Evolutionary conservation across 2,329 filamentous ascomycete species (phyloP).

Genomic region (Ophiostoma ulmi): DNA sequence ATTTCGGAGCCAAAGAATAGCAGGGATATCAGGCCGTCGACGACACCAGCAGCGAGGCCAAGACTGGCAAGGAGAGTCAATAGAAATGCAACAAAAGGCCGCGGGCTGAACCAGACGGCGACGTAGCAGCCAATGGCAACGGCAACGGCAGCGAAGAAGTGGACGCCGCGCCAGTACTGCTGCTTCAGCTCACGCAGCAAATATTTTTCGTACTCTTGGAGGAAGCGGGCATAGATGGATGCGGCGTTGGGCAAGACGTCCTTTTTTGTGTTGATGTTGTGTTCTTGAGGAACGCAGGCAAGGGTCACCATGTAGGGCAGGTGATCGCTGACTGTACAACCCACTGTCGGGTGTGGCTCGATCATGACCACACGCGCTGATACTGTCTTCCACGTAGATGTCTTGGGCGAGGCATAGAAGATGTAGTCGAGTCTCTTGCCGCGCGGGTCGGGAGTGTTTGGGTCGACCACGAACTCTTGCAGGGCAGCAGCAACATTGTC

Average conservation of each 20-base stretch:
- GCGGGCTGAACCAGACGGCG: conserved; percentile 79
- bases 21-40: conserved; percentile 81
- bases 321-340: conserved; percentile 88
- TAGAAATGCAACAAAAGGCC: conserved; percentile 66
- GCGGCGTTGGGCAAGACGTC: not conserved
- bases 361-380: conserved; percentile 72
- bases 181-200: conserved; percentile 65
- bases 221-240: conserved; percentile 56
- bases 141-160: conserved; percentile 65
- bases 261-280: not conserved
- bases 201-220: conserved; percentile 66
- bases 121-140: conserved; percentile 70
- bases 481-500: conserved; percentile 1
- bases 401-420: conserved; percentile 57
- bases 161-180: conserved; percentile 62
- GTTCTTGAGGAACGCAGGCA: not conserved
- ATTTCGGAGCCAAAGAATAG: conserved; percentile 84
- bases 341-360: conserved; percentile 70
- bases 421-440: conserved; percentile 95
- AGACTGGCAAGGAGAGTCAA: conserved; percentile 76
- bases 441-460: conserved; percentile 60
- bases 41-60: conserved; percentile 65
- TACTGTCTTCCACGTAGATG: conserved; percentile 65
- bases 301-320: conserved; percentile 85
- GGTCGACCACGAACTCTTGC: conserved; percentile 37